Base-by-base conservation (phyloP, 1,284 basidiomycete genomes). In the Apiotrichum brassicae region DNA sequence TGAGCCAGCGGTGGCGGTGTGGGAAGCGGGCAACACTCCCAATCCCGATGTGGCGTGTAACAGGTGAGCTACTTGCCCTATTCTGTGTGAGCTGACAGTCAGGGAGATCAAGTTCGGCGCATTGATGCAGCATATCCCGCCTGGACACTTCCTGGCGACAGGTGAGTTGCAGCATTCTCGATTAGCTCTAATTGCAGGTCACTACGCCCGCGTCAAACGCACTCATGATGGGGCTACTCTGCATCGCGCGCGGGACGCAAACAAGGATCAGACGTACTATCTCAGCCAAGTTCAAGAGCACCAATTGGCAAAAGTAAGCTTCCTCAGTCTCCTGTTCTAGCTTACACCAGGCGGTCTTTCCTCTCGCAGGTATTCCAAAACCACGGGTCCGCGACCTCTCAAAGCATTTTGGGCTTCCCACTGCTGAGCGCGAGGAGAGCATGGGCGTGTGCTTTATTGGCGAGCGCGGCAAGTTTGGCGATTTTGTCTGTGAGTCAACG, bases 381-480 rank as follows among this genome's bases (percentile, higher is more conserved):
- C 51, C 58, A 3, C 75, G 85, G 54, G 88, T 97, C 0, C 79
- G 89, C n/a, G 76, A 79, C 50, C 73, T 95, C n/a, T 94, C 94
- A 0, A 71, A 72, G 5, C 68, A 80, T 35, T 81, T 80, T 67
- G 72, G 69, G 0, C 74, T 98, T 11, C 84, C 85, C 2, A 95
- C 87, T 0, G 88, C 90, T 1, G 76, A 80, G 2, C 78, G 89
- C 47, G 78, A 78, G 20, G 94, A 98, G 67, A 92, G 87, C 69
- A 94, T 97, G 85, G 94, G 94, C 0, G 80, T 97, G n/a, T 97
- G 94, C 66, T 97, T 97, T 60, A 84, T 97, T 8, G 94, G 93
- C 13, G 81, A 92, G 71, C 81, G 84, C 61, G 77, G 79, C 16
- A 79, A 76, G 46, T 94, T 94, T 63, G 77, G 78, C 37, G 74